Base-by-base conservation (phyloP, 345 rosid genomes). In the Euphorbia peplus region DNA sequence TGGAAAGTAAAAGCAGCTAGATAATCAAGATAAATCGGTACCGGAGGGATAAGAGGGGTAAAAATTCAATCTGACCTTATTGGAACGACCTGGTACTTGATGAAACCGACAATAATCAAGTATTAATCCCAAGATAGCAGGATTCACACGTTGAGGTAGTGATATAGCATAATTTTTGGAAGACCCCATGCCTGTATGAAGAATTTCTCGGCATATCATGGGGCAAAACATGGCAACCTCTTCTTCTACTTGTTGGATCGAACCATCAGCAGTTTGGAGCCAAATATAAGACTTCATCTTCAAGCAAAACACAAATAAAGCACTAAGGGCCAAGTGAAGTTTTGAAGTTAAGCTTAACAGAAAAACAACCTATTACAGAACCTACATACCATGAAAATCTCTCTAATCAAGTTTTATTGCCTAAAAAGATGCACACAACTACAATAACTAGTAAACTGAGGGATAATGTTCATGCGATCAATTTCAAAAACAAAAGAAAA, bases 181-280 rank as follows among this genome's bases (percentile, higher is more conserved):
- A 39, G 91, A 87, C 41, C 98, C 97, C 87, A 80, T 79, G 74
- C 95, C 89, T 44, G 76, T 87, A 39, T 63, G 90, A 72, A 85
- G 44, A 42, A 92, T 89, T 79, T 92, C 96, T 59, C 81, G 88
- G 69, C 89, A 88, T 79, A 92, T 92, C 89, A 92, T 78, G 71
- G 95, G 95, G 76, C 95, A 90, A 81, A 84, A 92, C 91, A 88
- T 88, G 61, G 96, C 96, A 80, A 88, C 89, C 88, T 87, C 95
- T 79, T 88, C 85, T 75, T 92, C 98, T 67, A 90, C 95, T 88
- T 85, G 95, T 66, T 88, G 98, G 76, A 85, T 76, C 50, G 93
- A 88, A 54, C 96, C 96, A 79, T 92, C 98, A 55, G 84, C 84
- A 69, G 93, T 92, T 76, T 87, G 91, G 65, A 90, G 86, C 98